Percentiles rank a stretch among this genome's conserved stretches.
These are phyloP conservation scores for Ceraceosorus guamensis DNA, from an alignment of 1,284 basidiomycete genomes.

Conservation along the genomic window DNA sequence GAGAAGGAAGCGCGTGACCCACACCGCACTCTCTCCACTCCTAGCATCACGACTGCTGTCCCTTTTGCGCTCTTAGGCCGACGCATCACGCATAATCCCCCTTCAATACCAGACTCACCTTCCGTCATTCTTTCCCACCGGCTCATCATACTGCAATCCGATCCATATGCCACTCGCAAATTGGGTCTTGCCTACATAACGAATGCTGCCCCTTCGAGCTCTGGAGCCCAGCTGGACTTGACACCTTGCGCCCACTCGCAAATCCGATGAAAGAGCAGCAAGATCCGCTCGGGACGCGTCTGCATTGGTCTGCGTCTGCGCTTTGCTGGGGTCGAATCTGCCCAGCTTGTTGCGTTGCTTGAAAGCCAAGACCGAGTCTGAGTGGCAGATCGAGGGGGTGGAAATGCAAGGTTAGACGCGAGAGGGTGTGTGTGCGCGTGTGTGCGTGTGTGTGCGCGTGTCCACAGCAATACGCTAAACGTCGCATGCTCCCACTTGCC, in stretches of 20 bases:
- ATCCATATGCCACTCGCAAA: conserved; percentile 71
- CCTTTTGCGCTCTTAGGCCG: no score
- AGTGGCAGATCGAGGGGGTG: conserved; percentile 2
- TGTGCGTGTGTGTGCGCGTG: no score
- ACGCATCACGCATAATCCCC: no score
- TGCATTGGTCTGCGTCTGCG: conserved; percentile 13
- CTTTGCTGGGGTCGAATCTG: conserved; percentile 60
- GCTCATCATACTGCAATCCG: conserved; percentile 92
- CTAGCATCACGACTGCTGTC: no score
- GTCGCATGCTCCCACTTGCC: conserved; percentile 10
- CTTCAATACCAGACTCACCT: no score
- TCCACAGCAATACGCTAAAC: no score
- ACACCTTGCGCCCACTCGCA: neutral
- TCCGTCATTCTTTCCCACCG: conserved; percentile 90
- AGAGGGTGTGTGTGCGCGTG: no score
- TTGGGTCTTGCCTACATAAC: conserved; percentile 71
- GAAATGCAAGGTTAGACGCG: no score
- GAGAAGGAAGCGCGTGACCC: no score
- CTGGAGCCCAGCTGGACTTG: conserved; percentile 53
- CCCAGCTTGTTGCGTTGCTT: conserved; percentile 84
- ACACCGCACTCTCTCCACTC: no score
- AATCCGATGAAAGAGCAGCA: neutral
- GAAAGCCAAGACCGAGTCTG: conserved; percentile 83
- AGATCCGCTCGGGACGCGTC: neutral
- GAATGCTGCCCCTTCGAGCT: conserved; percentile 77